phyloP scores from a whole-genome alignment of 148 eudicot species.

The Amaranthus palmeri region DNA sequence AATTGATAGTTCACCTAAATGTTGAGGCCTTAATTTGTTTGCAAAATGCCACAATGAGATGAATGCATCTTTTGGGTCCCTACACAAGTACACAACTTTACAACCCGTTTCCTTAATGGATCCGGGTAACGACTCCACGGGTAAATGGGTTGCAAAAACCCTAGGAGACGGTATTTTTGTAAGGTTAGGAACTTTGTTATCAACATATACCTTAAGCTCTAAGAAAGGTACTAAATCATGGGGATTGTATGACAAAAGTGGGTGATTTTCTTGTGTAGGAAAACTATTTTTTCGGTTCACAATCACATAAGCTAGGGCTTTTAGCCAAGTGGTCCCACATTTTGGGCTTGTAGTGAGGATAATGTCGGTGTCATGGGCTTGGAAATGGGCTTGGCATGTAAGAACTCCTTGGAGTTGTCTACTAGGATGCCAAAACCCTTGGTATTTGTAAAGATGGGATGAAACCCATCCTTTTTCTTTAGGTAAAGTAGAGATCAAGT shows the following conservation, averaged over 20 bases:
- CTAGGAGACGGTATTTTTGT: slow-evolving; percentile 28
- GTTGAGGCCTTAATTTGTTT: slow-evolving; percentile 24
- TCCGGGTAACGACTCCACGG: slow-evolving; percentile 26
- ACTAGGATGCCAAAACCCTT: slow-evolving; percentile 46
- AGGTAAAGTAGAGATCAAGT: slow-evolving; percentile 23
- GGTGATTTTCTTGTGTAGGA: slow-evolving; percentile 10
- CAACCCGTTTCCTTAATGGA: slow-evolving; percentile 26
- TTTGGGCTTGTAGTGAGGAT: slow-evolving; percentile 45
- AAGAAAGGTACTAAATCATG: slow-evolving; percentile 38
- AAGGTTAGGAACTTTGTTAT: slow-evolving; percentile 24
- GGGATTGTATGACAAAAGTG: slow-evolving; percentile 19
- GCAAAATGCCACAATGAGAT: slow-evolving; percentile 47
- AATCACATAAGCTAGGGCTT: slow-evolving; percentile 29
- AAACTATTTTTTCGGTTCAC: slow-evolving; percentile 7
- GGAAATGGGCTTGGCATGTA: slow-evolving; percentile 46
- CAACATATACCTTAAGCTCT: slow-evolving; percentile 23
- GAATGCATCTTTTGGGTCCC: slow-evolving; percentile 50
- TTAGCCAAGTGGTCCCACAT: slow-evolving; percentile 50
- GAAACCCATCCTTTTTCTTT: slow-evolving; percentile 25
- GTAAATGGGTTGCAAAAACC: slow-evolving; percentile 42
- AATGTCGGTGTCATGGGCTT: slow-evolving; percentile 39
- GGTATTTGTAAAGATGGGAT: slow-evolving; percentile 38
- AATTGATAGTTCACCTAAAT: slow-evolving; percentile 2
- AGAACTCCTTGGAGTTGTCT: slow-evolving; percentile 35
- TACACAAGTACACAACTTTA: slow-evolving; percentile 38